Base-by-base conservation (phyloP, 1,139 yeast genomes). In the Pneumocystis wakefieldiae region DNA sequence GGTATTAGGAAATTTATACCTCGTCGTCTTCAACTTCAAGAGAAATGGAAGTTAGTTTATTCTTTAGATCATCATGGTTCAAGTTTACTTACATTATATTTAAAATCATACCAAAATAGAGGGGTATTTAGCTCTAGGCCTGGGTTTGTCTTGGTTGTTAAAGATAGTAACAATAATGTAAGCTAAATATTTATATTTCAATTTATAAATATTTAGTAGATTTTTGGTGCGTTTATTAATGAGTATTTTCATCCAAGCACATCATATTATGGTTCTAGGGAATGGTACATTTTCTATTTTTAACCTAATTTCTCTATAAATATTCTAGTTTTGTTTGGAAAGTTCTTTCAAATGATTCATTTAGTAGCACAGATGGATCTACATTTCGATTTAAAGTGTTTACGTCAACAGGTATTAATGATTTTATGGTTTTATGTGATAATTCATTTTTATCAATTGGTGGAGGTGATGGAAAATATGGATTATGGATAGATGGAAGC, bases 1-100 rank as follows among this genome's bases (percentile, higher is more conserved):
- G 90, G 88, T 66, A 79, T 92, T 55, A 78, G 97, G 61, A 76
- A 78, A 58, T 77, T 89, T 63, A 72, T 91, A 64, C 96, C 97
- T 0, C 80, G 87, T 4, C 76, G 97, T 61, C 76, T 87, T 58
- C 96, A 89, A 71, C 77, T 91, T 36, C 82, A 82, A 68, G 85
- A 85, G 59, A 80, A 80, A 12, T 94, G 98, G 99, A 75, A 80
- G 15, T 74, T 92, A 63, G 75, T 85, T 1, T 94, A 91, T 72
- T 85, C 94, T 32, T 74, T 89, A 67, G 97, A 91, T 68, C 96
- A 89, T 72, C 89, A 90, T 73, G 99, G 99, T 0, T 85, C 95
- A 0, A 87, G 96, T 0, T 73, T 92, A 63, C 83, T 81, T 66
- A 90, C 98, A 0, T 75, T 94, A 39, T 92, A 85, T 70, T 71